Evolutionary conservation across 2,329 filamentous ascomycete species (phyloP), one percentile per base, ranked within the genome.

Genomic region (Cladosporium sp.): DNA sequence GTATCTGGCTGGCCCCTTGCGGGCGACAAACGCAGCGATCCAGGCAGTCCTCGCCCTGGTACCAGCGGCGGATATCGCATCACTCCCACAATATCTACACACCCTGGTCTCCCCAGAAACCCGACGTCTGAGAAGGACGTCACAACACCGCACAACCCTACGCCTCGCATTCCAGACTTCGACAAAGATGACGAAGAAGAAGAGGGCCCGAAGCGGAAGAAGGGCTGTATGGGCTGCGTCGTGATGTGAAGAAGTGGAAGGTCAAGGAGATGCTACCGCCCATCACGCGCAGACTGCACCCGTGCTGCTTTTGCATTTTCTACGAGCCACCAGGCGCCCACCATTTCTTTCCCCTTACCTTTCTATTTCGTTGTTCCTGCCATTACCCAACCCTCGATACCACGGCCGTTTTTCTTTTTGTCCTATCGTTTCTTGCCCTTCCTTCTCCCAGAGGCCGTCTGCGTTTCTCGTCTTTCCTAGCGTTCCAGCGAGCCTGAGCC

Each of bases 191-290:
- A 74, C 50, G 71, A 72, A 56, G 70, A 46, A 28, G 71, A 72
- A 56, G 70, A 40, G 28, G 33, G 35, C 10, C 41, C 77, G 59
- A 73, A 77, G 61, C 77, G 81, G 61, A 77, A 82, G 62, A 79
- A 77, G 58, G 79, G 81, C 9, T 85, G 85, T 60, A 83, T 81
- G 54, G 87, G 85, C 69, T 90, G 86, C 69, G 74, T 88, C 56
- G 79, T 91, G 60, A 89, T 89, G 86, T 89, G 75, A 81, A 9
- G 28, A 32, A 22, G 13, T 34, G 19, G 43, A 16, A 43, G 9
- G 42, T 28, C 4, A 28, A 28, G 18, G 42, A 28, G 22, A 28
- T 28, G 4, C 5, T 7, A 5, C 22, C 22, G 4, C 22, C 7
- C 22, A 5, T 28, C 22, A 28, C 22, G 5, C 22, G 22, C 22